Evolutionary conservation across 78 protist genomes (phyloP).

Genomic region (Dictyostelium citrinum): DNA sequence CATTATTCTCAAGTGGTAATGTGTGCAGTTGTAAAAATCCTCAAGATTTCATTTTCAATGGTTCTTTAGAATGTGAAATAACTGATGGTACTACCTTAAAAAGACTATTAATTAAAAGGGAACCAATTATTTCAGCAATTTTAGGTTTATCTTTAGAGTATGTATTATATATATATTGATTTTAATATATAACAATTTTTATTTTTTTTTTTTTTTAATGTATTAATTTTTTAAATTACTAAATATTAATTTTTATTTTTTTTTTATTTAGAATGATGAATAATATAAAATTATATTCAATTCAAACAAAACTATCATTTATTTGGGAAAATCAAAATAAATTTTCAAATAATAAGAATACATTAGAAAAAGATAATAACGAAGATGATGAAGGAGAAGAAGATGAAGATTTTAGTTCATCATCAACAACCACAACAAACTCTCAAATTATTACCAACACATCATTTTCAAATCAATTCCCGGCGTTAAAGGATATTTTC

Average conservation of each 20-base stretch:
- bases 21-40: slow-evolving; percentile 16
- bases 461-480: neutral
- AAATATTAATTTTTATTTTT: neutral
- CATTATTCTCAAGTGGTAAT: neutral
- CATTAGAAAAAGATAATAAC: neutral
- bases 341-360: neutral
- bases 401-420: neutral
- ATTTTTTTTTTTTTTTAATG: neutral
- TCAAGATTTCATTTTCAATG: neutral
- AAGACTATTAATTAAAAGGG: neutral
- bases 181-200: neutral
- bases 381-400: neutral
- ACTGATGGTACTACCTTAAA: slow-evolving; percentile 37
- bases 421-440: neutral
- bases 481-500: neutral
- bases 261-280: neutral
- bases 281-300: neutral
- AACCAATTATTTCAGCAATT: neutral
- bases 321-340: neutral
- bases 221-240: no score
- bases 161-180: neutral
- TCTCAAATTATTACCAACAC: neutral
- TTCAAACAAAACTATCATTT: neutral
- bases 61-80: slow-evolving; percentile 45
- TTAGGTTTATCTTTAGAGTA: neutral